A percentile compares a stretch with the other conserved stretches of the same genome.
phyloP scores from a whole-genome alignment of 1,284 basidiomycete genomes.

The Tilletia indica region DNA sequence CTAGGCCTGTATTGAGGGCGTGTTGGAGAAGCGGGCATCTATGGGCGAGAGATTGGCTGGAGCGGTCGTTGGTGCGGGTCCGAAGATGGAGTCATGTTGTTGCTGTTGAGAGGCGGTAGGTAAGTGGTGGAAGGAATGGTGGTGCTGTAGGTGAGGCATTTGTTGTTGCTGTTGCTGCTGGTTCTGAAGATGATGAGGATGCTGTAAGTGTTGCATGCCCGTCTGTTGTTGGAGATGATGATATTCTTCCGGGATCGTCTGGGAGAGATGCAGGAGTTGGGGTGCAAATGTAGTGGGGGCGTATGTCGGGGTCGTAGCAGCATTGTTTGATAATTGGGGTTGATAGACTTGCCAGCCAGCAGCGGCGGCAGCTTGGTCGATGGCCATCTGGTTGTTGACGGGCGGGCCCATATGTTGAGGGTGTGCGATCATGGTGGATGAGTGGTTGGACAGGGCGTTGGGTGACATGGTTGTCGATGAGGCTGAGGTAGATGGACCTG shows the following conservation, averaged over 20 bases:
- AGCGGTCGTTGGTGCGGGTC: not conserved
- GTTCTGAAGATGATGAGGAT: not conserved
- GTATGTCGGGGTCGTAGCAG: not conserved
- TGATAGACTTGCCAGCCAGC: not conserved
- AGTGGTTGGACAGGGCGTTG: too few species aligned
- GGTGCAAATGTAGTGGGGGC: not conserved
- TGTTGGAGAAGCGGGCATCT: not conserved
- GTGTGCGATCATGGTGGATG: constrained; percentile 1
- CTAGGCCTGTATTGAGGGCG: not conserved
- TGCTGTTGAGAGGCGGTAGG: not conserved
- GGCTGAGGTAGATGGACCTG: too few species aligned
- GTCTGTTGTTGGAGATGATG: not conserved
- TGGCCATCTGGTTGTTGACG: not conserved
- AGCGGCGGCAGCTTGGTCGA: not conserved
- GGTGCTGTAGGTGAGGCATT: constrained; percentile 2
- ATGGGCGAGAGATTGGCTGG: not conserved
- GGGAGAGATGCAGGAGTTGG: not conserved
- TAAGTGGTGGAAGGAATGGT: constrained; percentile 10
- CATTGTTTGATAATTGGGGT: not conserved
- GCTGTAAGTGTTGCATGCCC: not conserved
- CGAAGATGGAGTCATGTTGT: not conserved
- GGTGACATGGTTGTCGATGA: too few species aligned
- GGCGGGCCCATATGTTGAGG: not conserved
- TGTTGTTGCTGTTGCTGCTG: not conserved
- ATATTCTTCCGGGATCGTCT: not conserved